A percentile compares a stretch with the other conserved stretches of the same genome.
phyloP scores from a whole-genome alignment of 148 eudicot genomes.

The Spergularia bocconei region DNA sequence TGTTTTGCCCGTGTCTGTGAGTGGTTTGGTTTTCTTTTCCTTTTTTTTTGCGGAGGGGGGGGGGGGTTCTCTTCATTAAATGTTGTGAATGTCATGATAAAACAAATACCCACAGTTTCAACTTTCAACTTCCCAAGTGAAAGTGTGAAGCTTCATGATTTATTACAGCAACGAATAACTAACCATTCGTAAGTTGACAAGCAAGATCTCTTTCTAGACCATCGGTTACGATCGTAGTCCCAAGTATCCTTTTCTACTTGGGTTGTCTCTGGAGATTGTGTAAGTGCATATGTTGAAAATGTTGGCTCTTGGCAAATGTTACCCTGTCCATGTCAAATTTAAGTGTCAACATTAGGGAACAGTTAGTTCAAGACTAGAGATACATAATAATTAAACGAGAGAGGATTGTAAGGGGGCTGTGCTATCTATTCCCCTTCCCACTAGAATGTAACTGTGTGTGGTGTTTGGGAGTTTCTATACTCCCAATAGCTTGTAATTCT shows the following conservation, averaged over 20 bases:
- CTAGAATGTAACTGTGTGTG: too few relatives aligned
- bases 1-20: neutral
- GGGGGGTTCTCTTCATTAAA: too few relatives aligned
- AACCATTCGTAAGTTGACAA: slow-evolving; percentile 79
- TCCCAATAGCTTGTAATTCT: too few relatives aligned
- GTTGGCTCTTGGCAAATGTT: slow-evolving; percentile 19
- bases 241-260: slow-evolving; percentile 57
- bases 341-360: slow-evolving; percentile 9
- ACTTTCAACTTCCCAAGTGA: neutral
- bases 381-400: too few relatives aligned
- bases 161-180: neutral
- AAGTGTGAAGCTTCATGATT: neutral
- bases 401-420: too few relatives aligned
- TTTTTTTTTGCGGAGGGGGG: too few relatives aligned
- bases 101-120: neutral
- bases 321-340: slow-evolving; percentile 33
- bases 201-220: slow-evolving; percentile 65
- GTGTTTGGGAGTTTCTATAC: too few relatives aligned
- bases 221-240: slow-evolving; percentile 61
- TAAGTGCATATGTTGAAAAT: slow-evolving; percentile 26
- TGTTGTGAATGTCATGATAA: neutral
- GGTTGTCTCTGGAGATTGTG: slow-evolving; percentile 27
- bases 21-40: too few relatives aligned
- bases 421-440: too few relatives aligned
- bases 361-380: neutral